Evolutionary conservation across 768 basidiomycete genomes (phyloP).

Genomic region (Dendrothele bispora): DNA sequence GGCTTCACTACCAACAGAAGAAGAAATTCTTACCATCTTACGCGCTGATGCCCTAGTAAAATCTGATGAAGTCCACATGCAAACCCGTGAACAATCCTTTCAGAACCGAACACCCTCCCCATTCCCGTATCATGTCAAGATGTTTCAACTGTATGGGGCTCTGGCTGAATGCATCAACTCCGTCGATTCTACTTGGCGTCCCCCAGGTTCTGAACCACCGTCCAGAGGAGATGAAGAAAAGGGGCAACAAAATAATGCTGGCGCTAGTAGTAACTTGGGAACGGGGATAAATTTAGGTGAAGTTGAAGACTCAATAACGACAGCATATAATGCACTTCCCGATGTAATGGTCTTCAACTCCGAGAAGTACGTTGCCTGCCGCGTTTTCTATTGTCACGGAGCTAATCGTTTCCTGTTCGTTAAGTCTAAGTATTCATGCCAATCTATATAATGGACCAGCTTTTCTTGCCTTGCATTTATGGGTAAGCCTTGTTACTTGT

Average conservation of each 20-base stretch:
- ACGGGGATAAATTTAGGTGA: not conserved
- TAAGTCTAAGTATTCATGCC: not conserved
- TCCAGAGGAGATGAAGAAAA: not conserved
- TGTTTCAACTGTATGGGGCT: conserved; percentile 4
- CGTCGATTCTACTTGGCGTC: not conserved
- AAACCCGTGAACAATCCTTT: too few relatives aligned
- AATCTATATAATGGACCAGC: not conserved
- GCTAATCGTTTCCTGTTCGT: not conserved
- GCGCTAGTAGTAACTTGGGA: not conserved
- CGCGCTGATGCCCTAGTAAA: too few relatives aligned
- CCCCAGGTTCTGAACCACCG: not conserved
- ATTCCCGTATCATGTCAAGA: conserved; percentile 1
- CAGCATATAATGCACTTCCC: conserved; percentile 1
- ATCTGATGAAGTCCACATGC: not conserved
- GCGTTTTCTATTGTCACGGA: not conserved
- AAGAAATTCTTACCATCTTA: not conserved
- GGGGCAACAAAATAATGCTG: not conserved
- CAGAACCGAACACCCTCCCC: not conserved
- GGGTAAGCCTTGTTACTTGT: not conserved
- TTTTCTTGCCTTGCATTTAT: conserved; percentile 3
- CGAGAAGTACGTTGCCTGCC: not conserved
- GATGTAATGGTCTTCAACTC: conserved; percentile 3
- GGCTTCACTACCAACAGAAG: conserved; percentile 2
- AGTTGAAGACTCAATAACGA: conserved; percentile 1
- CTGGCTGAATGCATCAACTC: conserved; percentile 3